Evolutionary conservation across 768 basidiomycete genomes (phyloP), one percentile per base, ranked within the genome.

Genomic region (Macrolepiota albuminosa): DNA sequence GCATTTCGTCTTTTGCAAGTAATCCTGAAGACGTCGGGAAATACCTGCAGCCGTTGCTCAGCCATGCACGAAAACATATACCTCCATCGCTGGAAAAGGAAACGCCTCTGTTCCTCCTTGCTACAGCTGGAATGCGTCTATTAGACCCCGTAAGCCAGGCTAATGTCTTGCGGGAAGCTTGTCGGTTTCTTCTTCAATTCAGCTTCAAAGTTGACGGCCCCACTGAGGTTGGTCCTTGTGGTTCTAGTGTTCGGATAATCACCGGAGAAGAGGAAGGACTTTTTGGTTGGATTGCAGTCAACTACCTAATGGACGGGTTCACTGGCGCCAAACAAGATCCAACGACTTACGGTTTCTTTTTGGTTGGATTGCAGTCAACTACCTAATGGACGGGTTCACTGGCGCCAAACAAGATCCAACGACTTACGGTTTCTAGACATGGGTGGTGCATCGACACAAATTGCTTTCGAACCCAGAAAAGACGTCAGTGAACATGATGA

Each of bases 301-400:
- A 98, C 73, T 98, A 99, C 72, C 86, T 98, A 52, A 95, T 98
- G 93, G 91, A 98, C 68, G 96, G 95, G 1, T 99, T 99, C 68
- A 78, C 78, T 8, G 80, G 80, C 10, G 72, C 73, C 0, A 75
- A 72, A 56, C 70, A 81, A 54, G 80, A 84, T 70, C 82, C 80
- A 52, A 92, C 93, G 21, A 98, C 96, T 4, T 98, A 93, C 68
- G 97, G 97, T 6, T 99, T 99, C 72, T 98, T 46, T 98, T 95
- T 73, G 97, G 97, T 0, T 99, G 97, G 97, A 94, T 99, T 58
- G 95, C 95, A 0, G 94, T 98, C 67, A 99, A 98, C 73, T 98
- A 99, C 72, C 86, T 98, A 52, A 95, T 98, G 93, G 91, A 98
- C 68, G 96, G 95, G 1, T 99, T 99, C 68, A 78, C 78, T 8